Percentiles rank a stretch among this genome's conserved stretches.
These are phyloP conservation scores for Dinochytrium kinnereticum DNA, from an alignment of 371 early-diverging fungal species.

Conservation along the genomic window DNA sequence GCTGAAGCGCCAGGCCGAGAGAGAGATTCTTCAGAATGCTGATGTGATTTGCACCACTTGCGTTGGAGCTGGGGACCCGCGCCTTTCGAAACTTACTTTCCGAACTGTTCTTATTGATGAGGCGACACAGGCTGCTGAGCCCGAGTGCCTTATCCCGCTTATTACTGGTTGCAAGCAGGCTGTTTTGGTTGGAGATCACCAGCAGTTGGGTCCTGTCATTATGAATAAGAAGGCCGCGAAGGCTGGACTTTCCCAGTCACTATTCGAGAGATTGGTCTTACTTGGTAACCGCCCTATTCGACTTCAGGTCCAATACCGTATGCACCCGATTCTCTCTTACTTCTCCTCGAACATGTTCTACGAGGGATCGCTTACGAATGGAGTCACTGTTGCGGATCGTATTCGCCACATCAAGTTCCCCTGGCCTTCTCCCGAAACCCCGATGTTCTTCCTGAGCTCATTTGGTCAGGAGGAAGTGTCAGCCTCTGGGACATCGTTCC, in stretches of 20 bases:
- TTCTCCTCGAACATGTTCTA: constrained; percentile 99
- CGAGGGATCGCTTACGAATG: constrained; percentile 96
- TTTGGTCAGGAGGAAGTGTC: constrained; percentile 96
- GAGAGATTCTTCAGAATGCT: constrained; percentile 88
- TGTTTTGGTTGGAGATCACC: constrained; percentile 98
- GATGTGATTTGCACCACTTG: constrained; percentile 99
- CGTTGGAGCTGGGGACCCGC: constrained; percentile 96
- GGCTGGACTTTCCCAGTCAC: constrained; percentile 92
- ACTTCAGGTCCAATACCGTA: constrained; percentile 97
- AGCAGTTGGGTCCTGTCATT: constrained; percentile 98
- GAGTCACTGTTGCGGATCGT: constrained; percentile 91
- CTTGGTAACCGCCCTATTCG: constrained; percentile 93
- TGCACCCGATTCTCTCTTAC: constrained; percentile 97
- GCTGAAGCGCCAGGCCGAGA: constrained; percentile 82
- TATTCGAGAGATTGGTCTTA: constrained; percentile 96
- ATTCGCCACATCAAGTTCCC: constrained; percentile 91
- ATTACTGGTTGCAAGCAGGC: constrained; percentile 94
- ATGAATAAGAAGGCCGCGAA: constrained; percentile 96
- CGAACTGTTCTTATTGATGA: constrained; percentile 97
- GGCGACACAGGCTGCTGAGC: constrained; percentile 97
- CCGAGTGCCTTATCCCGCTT: constrained; percentile 97
- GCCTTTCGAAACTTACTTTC: constrained; percentile 86
- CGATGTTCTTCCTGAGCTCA: constrained; percentile 95
- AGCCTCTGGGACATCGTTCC: constrained; percentile 93
- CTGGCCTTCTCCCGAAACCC: constrained; percentile 91